Evolutionary conservation across 345 rosid species (phyloP), one percentile per base, ranked within the genome.

Genomic region (Moricandia arvensis): DNA sequence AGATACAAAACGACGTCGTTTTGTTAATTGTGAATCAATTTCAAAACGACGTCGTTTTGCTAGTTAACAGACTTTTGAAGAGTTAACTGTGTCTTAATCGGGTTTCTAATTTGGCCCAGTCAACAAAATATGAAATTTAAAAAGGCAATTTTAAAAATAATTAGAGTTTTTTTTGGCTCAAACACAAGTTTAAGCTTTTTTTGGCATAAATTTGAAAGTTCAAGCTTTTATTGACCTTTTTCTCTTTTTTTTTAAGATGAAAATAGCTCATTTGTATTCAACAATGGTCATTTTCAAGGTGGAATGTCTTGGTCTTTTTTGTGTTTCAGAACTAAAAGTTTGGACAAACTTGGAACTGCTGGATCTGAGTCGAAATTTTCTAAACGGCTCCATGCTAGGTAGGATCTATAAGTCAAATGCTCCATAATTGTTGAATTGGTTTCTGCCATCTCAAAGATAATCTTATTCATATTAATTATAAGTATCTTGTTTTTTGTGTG

Each of bases 301-400:
- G 26, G 1, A 53, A 8, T 53, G 2, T 53, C 5, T 18, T 53
- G 26, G 59, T 18, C 29, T 54, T 18, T 18, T 18, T 8, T 8
- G 21, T 54, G 29, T 54, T 54, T 54, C 31, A 58, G 76, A 35
- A 34, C 69, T 73, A 6, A 35, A 4, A 9, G 4, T 62, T 24
- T 63, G 63, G 62, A 61, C n/a, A 5, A 72, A 62, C 17, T 63
- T 72, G 76, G 53, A 73, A 63, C 11, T 21, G 6, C 15, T 73
- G 16, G 63, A 53, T 37, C 27, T 73, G 41, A 51, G 63, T 37
- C 1, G 3, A 6, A 73, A 72, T 21, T 29, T 16, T 10, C n/a
- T 27, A 27, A 51, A 67, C 15, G 71, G 71, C 9, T 49, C 60
- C 15, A 60, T 71, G 12, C 24, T 43, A 71, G 62, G 62, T 58